phyloP scores from a whole-genome alignment of 2,329 filamentous ascomycete genomes.

The Capronia americana region DNA sequence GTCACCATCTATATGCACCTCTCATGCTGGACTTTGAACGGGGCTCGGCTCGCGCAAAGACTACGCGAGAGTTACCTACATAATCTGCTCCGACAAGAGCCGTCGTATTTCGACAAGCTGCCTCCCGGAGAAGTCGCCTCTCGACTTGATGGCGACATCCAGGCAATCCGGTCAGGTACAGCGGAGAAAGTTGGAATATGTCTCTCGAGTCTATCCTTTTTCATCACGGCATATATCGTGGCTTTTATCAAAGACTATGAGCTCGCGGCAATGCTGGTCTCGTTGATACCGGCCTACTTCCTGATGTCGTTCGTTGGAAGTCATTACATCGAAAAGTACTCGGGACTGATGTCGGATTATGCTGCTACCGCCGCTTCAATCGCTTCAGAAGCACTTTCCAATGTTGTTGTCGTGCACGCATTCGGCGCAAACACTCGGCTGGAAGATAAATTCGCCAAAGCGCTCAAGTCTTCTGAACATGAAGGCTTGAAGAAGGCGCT shows the following conservation, averaged over 20 bases:
- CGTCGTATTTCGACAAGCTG: slow-evolving; percentile 46
- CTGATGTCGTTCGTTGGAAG: slow-evolving; percentile 54
- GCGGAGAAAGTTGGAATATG: slow-evolving; percentile 59
- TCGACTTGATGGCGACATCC: slow-evolving; percentile 55
- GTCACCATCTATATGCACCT: slow-evolving; percentile 69
- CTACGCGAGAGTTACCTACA: slow-evolving; percentile 58
- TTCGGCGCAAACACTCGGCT: slow-evolving; percentile 63
- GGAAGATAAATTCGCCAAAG: slow-evolving; percentile 41
- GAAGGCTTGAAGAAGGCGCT: slow-evolving; percentile 44
- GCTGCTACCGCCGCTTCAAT: slow-evolving; percentile 64
- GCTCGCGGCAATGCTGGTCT: slow-evolving; percentile 55
- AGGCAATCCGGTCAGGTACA: slow-evolving; percentile 55
- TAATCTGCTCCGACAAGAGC: slow-evolving; percentile 39
- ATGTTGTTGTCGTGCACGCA: slow-evolving; percentile 57
- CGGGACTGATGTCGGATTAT: slow-evolving; percentile 54
- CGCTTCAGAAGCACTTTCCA: slow-evolving; percentile 60
- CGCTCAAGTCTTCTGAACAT: slow-evolving; percentile 41
- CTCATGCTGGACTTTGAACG: slow-evolving; percentile 68
- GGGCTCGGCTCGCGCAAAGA: slow-evolving; percentile 68
- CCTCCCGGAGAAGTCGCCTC: slow-evolving; percentile 57
- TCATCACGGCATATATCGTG: slow-evolving; percentile 56
- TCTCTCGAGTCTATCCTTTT: slow-evolving; percentile 54
- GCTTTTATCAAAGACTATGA: slow-evolving; percentile 57
- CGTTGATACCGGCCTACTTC: slow-evolving; percentile 54
- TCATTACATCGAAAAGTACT: slow-evolving; percentile 55